phyloP scores from a whole-genome alignment of 164 flowering plant species.

The Cinnamomum chago region DNA sequence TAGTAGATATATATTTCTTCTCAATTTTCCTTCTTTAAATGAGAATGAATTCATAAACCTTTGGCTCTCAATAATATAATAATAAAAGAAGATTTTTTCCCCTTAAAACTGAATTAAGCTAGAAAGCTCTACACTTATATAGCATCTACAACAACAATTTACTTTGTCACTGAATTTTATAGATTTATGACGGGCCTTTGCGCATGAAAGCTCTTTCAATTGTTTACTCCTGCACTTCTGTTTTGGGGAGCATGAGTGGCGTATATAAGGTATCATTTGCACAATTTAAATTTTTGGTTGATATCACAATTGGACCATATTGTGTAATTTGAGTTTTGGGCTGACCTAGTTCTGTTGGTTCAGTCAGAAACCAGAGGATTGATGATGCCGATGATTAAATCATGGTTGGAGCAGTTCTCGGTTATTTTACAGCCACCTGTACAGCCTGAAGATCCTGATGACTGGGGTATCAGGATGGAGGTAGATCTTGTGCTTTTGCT shows the following conservation, averaged over 20 bases:
- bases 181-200: conserved; percentile 70
- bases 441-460: conserved; percentile 80
- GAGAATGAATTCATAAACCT: neutral
- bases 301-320: neutral
- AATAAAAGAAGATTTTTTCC: no score
- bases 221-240: conserved; percentile 65
- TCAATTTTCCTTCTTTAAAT: neutral
- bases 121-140: neutral
- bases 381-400: conserved; percentile 60
- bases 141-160: neutral
- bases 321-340: conserved; percentile 7
- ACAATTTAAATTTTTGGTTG: neutral
- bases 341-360: conserved; percentile 19
- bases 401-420: conserved; percentile 77
- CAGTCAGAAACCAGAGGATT: conserved; percentile 70
- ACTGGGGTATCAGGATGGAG: conserved; percentile 95
- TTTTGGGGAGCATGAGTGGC: conserved; percentile 83
- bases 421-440: conserved; percentile 59
- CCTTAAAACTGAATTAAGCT: no score
- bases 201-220: conserved; percentile 74
- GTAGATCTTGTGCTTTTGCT: conserved; percentile 24
- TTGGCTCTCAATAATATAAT: neutral
- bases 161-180: conserved; percentile 12
- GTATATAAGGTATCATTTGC: conserved; percentile 57
- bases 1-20: conserved; percentile 4